A percentile compares a stretch with the other conserved stretches of the same genome.
Conservation (phyloP, 169 alveolate species). For the Plasmodium cynomolgi region DNA sequence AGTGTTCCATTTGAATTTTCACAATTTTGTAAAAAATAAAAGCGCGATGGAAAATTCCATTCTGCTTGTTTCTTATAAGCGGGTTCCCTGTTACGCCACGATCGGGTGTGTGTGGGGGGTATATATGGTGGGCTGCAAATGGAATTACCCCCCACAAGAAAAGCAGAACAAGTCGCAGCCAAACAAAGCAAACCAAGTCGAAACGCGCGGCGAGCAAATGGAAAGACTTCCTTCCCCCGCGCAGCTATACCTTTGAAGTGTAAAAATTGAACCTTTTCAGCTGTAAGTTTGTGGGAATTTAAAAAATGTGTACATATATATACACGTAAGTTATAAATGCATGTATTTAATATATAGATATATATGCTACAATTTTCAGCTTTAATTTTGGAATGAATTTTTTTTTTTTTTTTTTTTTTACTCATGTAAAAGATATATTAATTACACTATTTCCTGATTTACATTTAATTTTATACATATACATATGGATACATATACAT, state of each 20-base stretch:
- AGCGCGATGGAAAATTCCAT: background rate
- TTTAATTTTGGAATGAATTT: background rate
- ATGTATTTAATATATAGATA: background rate
- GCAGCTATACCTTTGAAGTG: background rate
- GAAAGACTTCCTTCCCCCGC: background rate
- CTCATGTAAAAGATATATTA: slow-evolving; percentile 19
- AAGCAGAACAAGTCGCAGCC: background rate
- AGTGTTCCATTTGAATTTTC: background rate
- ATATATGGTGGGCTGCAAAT: background rate
- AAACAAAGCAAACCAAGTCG: background rate
- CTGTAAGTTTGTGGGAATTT: slow-evolving; percentile 7
- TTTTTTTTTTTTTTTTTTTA: slow-evolving; percentile 16
- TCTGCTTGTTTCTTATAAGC: background rate
- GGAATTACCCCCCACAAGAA: background rate
- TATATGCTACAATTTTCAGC: background rate
- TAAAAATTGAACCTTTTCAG: slow-evolving; percentile 6
- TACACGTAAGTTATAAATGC: slow-evolving; percentile 1
- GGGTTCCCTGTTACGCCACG: background rate
- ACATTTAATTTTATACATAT: slow-evolving; percentile 39
- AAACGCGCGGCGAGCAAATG: background rate
- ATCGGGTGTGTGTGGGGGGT: background rate
- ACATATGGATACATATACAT: background rate
- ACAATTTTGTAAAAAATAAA: background rate
- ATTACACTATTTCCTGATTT: slow-evolving; percentile 9
- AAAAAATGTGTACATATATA: slow-evolving; percentile 16